Base-by-base conservation (phyloP, 805 yeast species). In the Saccharomycopsis amapae region DNA sequence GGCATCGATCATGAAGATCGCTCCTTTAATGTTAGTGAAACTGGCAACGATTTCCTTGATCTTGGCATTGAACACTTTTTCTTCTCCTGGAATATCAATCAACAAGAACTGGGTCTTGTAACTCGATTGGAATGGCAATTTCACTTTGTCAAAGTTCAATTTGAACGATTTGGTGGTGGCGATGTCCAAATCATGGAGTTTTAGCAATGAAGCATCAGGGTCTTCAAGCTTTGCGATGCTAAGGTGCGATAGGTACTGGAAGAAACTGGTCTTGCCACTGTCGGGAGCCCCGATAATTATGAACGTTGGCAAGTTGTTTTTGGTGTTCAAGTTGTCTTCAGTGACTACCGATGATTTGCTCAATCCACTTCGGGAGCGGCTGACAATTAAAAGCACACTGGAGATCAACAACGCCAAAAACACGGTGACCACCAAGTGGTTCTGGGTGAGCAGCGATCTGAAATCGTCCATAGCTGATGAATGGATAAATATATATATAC, bases 41-140 rank as follows among this genome's bases (percentile, higher is more conserved):
- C 53, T 62, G 46, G 67, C 66, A 38, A 79, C 58, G 52, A 72
- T 65, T 46, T 74, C 73, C 44, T 73, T 72, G 48, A 68, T 53
- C 28, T 78, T 66, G 42, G 80, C 65, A 47, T 76, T 75, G 44
- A 74, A 75, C 54, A 89, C 75, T 62, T 86, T 87, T 45, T 74
- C 65, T 63, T 84, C 88, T n/a, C 97, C 96, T 2, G 98, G 98
- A 51, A 79, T 79, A 57, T 90, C 97, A 42, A 82, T 71, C 33
- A 89, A 61, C 50, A 72, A 76, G 57, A 66, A 72, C 46, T 56
- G 63, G 48, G 61, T 69, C 54, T 58, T 64, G 40, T 52, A 65
- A 6, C 50, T 59, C 3, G 62, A 58, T 2, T 63, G 63, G 5
- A 63, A 57, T 9, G 76, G 75, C n/a, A 78, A 54, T 40, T 58